These are phyloP conservation scores for Boletellus ananiceps DNA, from an alignment of 768 basidiomycete genomes.

Conservation along the genomic window DNA sequence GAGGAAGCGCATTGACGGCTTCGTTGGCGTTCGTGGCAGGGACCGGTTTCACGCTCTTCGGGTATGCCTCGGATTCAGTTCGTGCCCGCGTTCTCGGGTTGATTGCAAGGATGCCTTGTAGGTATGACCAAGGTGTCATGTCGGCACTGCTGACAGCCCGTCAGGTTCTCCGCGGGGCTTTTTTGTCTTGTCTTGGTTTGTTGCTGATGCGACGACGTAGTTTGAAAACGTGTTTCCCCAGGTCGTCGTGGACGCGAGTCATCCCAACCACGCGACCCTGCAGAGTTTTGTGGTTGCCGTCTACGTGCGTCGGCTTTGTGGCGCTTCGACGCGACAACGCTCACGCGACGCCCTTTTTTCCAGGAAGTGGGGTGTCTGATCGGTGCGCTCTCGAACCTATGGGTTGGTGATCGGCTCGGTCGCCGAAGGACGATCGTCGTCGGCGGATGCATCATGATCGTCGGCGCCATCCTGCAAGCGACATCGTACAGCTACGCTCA, in stretches of 20 bases:
- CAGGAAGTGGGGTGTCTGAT: constrained; percentile 63
- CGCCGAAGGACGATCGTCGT: constrained; percentile 54
- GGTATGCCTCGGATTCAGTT: constrained; percentile 32
- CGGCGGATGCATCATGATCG: constrained; percentile 56
- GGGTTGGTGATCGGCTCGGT: constrained; percentile 57
- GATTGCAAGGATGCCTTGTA: constrained; percentile 15
- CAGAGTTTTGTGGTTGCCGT: constrained; percentile 59
- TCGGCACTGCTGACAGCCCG: constrained; percentile 56
- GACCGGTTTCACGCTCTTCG: constrained; percentile 59
- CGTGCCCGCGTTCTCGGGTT: neutral
- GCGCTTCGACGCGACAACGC: neutral
- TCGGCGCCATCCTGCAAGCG: constrained; percentile 58
- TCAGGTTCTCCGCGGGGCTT: constrained; percentile 32
- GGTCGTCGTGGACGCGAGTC: constrained; percentile 39
- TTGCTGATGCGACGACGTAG: constrained; percentile 22
- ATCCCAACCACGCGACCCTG: constrained; percentile 45
- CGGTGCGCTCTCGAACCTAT: constrained; percentile 59
- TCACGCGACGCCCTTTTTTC: neutral
- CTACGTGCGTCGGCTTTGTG: constrained; percentile 36
- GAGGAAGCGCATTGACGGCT: constrained; percentile 41
- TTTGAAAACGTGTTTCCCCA: constrained; percentile 59
- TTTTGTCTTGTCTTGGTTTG: neutral
- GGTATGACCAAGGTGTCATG: constrained; percentile 72
- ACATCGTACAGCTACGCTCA: constrained; percentile 56
- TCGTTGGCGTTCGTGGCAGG: constrained; percentile 55